A percentile compares a stretch with the other conserved stretches of the same genome.
phyloP scores from a whole-genome alignment of 208 protist species.

The Wallacemonas sp. region DNA sequence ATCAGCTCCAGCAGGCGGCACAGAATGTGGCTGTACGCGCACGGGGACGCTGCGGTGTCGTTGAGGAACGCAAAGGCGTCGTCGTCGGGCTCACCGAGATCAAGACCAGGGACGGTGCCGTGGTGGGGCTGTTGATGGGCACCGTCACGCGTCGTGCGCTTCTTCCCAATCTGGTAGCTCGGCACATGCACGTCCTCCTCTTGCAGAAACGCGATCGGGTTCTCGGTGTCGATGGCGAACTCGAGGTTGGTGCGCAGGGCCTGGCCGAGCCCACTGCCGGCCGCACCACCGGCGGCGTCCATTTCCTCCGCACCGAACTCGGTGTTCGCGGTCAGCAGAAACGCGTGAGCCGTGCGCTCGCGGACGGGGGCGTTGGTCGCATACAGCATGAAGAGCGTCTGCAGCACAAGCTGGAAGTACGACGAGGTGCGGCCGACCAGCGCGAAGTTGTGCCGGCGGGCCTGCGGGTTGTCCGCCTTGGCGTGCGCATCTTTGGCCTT shows the following conservation, averaged over 20 bases:
- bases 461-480: neutral
- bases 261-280: neutral
- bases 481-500: constrained; percentile 21
- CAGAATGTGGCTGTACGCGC: constrained; percentile 77
- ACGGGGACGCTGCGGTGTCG: constrained; percentile 46
- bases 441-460: constrained; percentile 10
- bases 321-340: constrained; percentile 18
- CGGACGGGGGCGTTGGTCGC: constrained; percentile 62
- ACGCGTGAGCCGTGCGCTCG: constrained; percentile 24
- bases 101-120: neutral
- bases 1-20: constrained; percentile 63
- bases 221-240: constrained; percentile 63
- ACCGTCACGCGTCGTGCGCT: constrained; percentile 27
- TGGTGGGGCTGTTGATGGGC: neutral
- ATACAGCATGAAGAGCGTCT: constrained; percentile 72
- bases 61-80: constrained; percentile 52
- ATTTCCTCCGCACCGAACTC: constrained; percentile 1
- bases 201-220: constrained; percentile 64
- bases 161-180: constrained; percentile 22
- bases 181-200: constrained; percentile 31
- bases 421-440: constrained; percentile 30
- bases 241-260: constrained; percentile 17
- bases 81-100: constrained; percentile 13
- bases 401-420: constrained; percentile 68
- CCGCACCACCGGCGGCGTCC: constrained; percentile 18